These are phyloP conservation scores for Digitaria exilis DNA, from an alignment of 202 grass and related monocot species.

Conservation along the genomic window DNA sequence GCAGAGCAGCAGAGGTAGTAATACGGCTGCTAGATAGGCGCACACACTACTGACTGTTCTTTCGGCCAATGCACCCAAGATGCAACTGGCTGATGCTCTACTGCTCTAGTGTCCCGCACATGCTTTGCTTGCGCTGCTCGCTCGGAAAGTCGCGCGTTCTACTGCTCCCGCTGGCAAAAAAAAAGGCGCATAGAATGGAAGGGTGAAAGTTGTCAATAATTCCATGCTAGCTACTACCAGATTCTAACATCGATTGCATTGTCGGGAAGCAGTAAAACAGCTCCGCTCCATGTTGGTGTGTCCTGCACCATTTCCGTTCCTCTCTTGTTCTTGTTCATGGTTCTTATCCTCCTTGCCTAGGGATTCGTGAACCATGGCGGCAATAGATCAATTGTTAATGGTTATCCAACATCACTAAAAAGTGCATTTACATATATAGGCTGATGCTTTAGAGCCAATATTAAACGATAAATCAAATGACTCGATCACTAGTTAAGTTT, in stretches of 20 bases:
- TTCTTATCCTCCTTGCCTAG: not conserved
- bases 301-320: not conserved
- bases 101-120: conserved; percentile 28
- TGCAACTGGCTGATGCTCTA: not conserved
- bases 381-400: not conserved
- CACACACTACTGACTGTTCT: conserved; percentile 23
- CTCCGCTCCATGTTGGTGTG: not conserved
- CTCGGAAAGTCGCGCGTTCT: conserved; percentile 23
- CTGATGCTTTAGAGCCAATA: not conserved
- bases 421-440: not conserved
- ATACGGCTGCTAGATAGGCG: conserved; percentile 13
- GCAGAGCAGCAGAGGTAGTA: no score
- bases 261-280: not conserved
- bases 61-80: not conserved
- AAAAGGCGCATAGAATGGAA: not conserved
- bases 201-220: conserved; percentile 42
- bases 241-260: not conserved
- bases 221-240: not conserved
- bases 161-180: conserved; percentile 21
- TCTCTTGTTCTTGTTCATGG: not conserved
- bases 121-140: not conserved
- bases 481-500: not conserved
- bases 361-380: no score
- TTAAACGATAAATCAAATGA: not conserved
- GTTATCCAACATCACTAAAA: not conserved